Conservation (phyloP, 306 rosid species). For the Dalbergia oliveri region DNA sequence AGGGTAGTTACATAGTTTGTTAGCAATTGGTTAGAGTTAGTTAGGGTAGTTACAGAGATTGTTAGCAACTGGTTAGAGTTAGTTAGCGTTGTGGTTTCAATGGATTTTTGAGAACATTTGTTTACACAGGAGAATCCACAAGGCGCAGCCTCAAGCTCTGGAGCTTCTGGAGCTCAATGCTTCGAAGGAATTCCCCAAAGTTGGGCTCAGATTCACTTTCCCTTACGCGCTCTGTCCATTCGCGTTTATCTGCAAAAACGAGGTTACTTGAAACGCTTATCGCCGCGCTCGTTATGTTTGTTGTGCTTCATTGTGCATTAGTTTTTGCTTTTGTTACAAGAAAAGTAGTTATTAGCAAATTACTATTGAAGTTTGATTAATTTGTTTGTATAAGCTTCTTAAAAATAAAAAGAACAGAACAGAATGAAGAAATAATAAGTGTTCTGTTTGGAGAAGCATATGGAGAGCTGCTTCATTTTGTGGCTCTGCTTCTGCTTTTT, state of each 20-base stretch:
- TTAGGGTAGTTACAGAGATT: neutral
- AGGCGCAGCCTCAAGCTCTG: slow-evolving; percentile 61
- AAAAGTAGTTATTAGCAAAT: no score
- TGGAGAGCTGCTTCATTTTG: neutral
- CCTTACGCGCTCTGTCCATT: slow-evolving; percentile 74
- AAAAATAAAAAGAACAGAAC: neutral
- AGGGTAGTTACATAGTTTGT: neutral
- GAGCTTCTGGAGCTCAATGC: slow-evolving; percentile 79
- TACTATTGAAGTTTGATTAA: neutral
- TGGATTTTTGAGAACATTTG: neutral
- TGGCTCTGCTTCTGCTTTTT: neutral
- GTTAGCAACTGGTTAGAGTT: neutral
- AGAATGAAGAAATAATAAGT: neutral
- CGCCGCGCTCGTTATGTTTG: neutral
- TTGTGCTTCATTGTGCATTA: neutral
- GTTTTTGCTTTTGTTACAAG: no score
- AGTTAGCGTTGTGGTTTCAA: neutral
- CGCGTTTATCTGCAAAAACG: slow-evolving; percentile 67
- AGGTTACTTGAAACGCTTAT: slow-evolving; percentile 52
- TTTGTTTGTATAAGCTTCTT: no score
- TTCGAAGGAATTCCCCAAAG: slow-evolving; percentile 65
- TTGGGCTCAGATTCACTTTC: slow-evolving; percentile 75
- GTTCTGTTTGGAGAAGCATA: neutral
- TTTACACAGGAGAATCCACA: slow-evolving; percentile 78
- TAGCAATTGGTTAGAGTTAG: neutral